These are phyloP conservation scores for Nakataea oryzae DNA, from an alignment of 2,329 filamentous ascomycete genomes.

Conservation along the genomic window DNA sequence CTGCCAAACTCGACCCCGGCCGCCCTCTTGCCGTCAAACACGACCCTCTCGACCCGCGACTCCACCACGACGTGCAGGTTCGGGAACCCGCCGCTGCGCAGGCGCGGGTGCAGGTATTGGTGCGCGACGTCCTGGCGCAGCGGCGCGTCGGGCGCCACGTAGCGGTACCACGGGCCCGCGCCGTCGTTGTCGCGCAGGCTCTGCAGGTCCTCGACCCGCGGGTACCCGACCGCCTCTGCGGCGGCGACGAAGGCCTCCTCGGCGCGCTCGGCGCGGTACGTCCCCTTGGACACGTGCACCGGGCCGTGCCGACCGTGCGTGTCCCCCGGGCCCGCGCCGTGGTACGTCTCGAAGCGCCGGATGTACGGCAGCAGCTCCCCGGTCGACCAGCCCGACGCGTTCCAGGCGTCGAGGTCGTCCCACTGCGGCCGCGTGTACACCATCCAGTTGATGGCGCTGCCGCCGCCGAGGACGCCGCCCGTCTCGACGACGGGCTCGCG, in stretches of 20 bases:
- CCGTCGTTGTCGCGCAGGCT: constrained; percentile 29
- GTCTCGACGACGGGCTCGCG: constrained; percentile 26
- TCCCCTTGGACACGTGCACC: constrained; percentile 36
- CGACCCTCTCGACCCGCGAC: constrained; percentile 27
- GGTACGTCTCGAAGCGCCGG: constrained; percentile 27
- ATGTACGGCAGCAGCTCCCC: constrained; percentile 32
- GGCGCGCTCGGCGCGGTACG: constrained; percentile 23
- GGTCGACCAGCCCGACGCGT: constrained; percentile 12
- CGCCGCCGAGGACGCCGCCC: constrained; percentile 39
- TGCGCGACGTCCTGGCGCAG: constrained; percentile 22
- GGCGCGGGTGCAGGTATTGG: constrained; percentile 18
- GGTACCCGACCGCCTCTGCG: constrained; percentile 28
- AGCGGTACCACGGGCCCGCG: constrained; percentile 13
- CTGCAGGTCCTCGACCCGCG: constrained; percentile 37
- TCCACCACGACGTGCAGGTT: constrained; percentile 20
- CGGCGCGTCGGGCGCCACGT: constrained; percentile 22
- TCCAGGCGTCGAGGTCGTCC: constrained; percentile 15
- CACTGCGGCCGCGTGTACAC: constrained; percentile 17
- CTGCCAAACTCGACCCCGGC: constrained; percentile 43
- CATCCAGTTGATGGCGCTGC: constrained; percentile 26
- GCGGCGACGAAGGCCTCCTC: constrained; percentile 33
- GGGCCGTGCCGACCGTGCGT: constrained; percentile 36
- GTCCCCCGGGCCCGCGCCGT: constrained; percentile 12
- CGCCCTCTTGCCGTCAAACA: constrained; percentile 40
- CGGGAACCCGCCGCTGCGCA: background rate